Base-by-base conservation (phyloP, 2,329 filamentous ascomycete species). In the Knoxdaviesia capensis region DNA sequence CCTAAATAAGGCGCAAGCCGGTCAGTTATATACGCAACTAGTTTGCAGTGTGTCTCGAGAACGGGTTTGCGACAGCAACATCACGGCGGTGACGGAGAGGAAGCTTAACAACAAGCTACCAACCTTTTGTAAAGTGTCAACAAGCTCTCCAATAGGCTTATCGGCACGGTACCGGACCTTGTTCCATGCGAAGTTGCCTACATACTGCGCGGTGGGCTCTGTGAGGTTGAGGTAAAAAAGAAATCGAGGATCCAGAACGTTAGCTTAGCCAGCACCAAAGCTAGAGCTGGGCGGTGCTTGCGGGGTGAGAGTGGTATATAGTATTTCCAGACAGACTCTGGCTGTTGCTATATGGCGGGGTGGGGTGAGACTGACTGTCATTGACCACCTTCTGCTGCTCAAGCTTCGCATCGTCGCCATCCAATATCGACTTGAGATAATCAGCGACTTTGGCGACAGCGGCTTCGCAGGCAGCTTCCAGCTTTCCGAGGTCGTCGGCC, bases 171-270 rank as follows among this genome's bases (percentile, higher is more conserved):
- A 98, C 58, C 94, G 90, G 61, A 93, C 84, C 61, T 90, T 94
- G 65, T 96, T 96, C 90, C 90, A 98, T 49, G 75, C 72, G 61
- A 96, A 98, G 43, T 72, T 78, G 54, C 78, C 75, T 38, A 98
- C 66, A 57, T 96, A 98, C 57, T 88, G 80, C 52, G 94, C 88
- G 46, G 88, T 86, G n/a, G 90, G 87, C 60, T 93, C 88, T 96
- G 57, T 34, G 44, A 46, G 31, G 41, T 42, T 6, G 48, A 20
- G 20, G 20, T 3, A 20, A 20, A 20, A 20, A 20, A 20, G 20
- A 20, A 20, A 20, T 20, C 20, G 20, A 20, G 20, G 3, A 36
- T 33, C 30, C 29, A 9, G 40, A 41, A 36, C 28, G 31, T 8
- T 38, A 32, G 31, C 40, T 43, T 46, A 41, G 41, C 11, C 38